These are phyloP conservation scores for Triadica sebifera DNA, from an alignment of 345 rosid species.

Conservation along the genomic window DNA sequence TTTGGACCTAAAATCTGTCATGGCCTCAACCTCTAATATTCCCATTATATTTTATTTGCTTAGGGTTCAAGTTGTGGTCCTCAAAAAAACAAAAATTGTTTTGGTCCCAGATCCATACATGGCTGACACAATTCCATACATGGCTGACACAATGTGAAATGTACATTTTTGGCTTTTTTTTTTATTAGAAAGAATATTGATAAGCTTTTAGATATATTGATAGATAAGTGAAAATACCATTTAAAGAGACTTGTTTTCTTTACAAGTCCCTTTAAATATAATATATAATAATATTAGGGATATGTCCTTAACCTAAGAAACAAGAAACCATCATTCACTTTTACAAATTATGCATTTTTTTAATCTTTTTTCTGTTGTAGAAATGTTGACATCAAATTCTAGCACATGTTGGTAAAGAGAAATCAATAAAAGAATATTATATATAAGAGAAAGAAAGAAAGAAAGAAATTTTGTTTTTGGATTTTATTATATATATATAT, in stretches of 20 bases:
- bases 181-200: no score
- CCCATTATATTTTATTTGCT: background rate
- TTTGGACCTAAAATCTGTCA: constrained; percentile 21
- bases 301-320: background rate
- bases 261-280: background rate
- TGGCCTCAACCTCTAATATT: background rate
- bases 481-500: no score
- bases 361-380: background rate
- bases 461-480: no score
- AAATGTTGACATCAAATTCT: background rate
- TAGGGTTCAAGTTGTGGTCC: background rate
- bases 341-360: background rate
- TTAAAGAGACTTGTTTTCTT: no score
- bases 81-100: no score
- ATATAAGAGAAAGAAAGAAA: no score
- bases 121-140: no score
- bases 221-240: no score
- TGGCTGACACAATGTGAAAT: background rate
- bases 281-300: background rate
- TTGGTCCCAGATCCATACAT: no score
- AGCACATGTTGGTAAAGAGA: constrained; percentile 7
- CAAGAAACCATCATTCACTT: constrained; percentile 13
- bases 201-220: no score
- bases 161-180: no score
- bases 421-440: no score